Conservation (phyloP, 257 asterid species). For the Penstemon newberryi region DNA sequence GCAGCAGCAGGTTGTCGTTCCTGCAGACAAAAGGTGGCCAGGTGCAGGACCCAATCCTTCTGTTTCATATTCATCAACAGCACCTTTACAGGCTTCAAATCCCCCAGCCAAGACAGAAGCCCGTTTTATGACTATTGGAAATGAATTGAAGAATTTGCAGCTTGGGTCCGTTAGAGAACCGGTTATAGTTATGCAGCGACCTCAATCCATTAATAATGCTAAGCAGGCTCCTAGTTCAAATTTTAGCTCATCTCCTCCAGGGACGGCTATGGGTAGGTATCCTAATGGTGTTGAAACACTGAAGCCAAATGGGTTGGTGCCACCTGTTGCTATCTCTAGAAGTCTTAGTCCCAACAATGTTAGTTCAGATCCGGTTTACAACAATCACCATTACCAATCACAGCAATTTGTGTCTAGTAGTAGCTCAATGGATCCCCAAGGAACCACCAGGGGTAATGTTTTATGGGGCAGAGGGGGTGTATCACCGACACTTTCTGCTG, state of each 20-base stretch:
- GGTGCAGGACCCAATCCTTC: slow-evolving; percentile 43
- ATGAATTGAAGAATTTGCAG: slow-evolving; percentile 61
- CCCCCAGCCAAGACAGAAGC: slow-evolving; percentile 47
- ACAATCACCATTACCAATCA: slow-evolving; percentile 44
- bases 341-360: slow-evolving; percentile 31
- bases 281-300: slow-evolving; percentile 35
- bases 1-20: slow-evolving; percentile 42
- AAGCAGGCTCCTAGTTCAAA: slow-evolving; percentile 43
- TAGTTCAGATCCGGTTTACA: slow-evolving; percentile 40
- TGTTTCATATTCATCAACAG: slow-evolving; percentile 41
- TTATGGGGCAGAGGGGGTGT: slow-evolving; percentile 43
- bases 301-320: slow-evolving; percentile 42
- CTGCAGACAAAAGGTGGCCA: slow-evolving; percentile 49
- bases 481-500: slow-evolving; percentile 45
- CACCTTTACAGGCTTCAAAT: slow-evolving; percentile 50
- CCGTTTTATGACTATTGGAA: slow-evolving; percentile 37
- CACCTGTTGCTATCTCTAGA: slow-evolving; percentile 44
- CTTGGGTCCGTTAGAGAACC: slow-evolving; percentile 71
- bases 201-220: slow-evolving; percentile 39
- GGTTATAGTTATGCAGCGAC: slow-evolving; percentile 54
- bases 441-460: slow-evolving; percentile 36
- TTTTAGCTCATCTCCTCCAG: slow-evolving; percentile 52
- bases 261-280: slow-evolving; percentile 44
- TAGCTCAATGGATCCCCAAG: slow-evolving; percentile 37
- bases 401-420: slow-evolving; percentile 44